Evolutionary conservation across 352 stramenopile species (phyloP), one percentile per base, ranked within the genome.

Genomic region (Globisporangium carolinianum): DNA sequence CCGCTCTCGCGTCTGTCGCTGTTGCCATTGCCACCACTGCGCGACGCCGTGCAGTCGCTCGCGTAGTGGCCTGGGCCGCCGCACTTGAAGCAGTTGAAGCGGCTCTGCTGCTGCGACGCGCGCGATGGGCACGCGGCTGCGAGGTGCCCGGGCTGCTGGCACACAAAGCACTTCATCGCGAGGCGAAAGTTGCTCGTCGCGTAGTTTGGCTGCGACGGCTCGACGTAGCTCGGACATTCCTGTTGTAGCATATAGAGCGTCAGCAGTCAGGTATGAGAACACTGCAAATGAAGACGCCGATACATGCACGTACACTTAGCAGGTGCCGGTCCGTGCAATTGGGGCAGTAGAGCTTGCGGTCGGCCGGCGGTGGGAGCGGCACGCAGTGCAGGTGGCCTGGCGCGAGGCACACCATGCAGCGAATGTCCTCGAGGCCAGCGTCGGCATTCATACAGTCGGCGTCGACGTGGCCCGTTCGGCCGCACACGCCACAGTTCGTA

Each of bases 341-440:
- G 5, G 81, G 64, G 58, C 83, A 93, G 51, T 87, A 93, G n/a
- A 84, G 60, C 37, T 69, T 66, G 63, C 81, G 74, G 57, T 91
- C 80, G 17, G 79, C 75, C 51, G 83, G 81, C 45, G 77, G 72
- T 0, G 81, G 75, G 48, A 91, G 58, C 0, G 83, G 83, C 4
- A 77, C 73, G 69, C 83, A 91, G 53, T 85, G 73, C 62, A 89
- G 58, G 66, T 93, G 83, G 36, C 81, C 81, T 7, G 64, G 50
- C 53, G 74, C 57, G 8, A 71, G 70, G 55, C 83, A 93, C 47
- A 93, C 80, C 79, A 93, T 91, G 66, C 83, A 93, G 39, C 68
- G 83, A 50, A 86, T 60, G 37, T 66, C 62, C 41, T 65, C 46
- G 8, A 65, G 24, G 18, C 65, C 66, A 8, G 35, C 64, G 9